These are phyloP conservation scores for Achlya hypogyna DNA, from an alignment of 352 stramenopile species.

Conservation along the genomic window DNA sequence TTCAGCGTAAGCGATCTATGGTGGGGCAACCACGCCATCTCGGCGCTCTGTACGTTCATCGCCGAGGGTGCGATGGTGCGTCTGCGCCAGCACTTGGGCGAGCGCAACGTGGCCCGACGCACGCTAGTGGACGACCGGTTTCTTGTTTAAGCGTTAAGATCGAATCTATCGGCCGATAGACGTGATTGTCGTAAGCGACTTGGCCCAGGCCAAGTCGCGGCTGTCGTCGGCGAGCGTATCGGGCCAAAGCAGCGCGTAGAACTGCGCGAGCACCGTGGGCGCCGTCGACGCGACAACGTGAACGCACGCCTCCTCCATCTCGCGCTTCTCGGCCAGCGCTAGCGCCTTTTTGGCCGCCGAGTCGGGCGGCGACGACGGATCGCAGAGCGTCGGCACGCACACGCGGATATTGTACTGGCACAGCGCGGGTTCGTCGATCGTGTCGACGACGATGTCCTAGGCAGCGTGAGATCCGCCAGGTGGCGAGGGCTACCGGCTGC, in stretches of 20 bases:
- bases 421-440: constrained; percentile 69
- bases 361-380: constrained; percentile 26
- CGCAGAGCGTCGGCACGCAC: constrained; percentile 69
- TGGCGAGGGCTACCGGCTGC: constrained; percentile 29
- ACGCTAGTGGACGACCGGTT: constrained; percentile 60
- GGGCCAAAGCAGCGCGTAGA: constrained; percentile 64
- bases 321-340: constrained; percentile 34
- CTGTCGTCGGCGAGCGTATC: constrained; percentile 76
- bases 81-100: constrained; percentile 32
- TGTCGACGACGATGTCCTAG: constrained; percentile 42
- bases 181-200: not conserved
- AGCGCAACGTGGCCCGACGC: constrained; percentile 39
- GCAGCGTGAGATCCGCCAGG: not conserved
- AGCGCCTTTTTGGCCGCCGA: constrained; percentile 32
- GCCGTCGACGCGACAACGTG: constrained; percentile 20
- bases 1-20: constrained; percentile 31
- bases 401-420: constrained; percentile 74
- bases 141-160: constrained; percentile 37
- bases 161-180: not conserved
- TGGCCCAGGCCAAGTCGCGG: constrained; percentile 74
- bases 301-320: constrained; percentile 31
- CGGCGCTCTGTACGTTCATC: constrained; percentile 50
- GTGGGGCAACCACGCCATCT: constrained; percentile 51
- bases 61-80: constrained; percentile 34
- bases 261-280: constrained; percentile 31